These are phyloP conservation scores for Globisporangium heterothallicum DNA, from an alignment of 352 stramenopile genomes.

Conservation along the genomic window DNA sequence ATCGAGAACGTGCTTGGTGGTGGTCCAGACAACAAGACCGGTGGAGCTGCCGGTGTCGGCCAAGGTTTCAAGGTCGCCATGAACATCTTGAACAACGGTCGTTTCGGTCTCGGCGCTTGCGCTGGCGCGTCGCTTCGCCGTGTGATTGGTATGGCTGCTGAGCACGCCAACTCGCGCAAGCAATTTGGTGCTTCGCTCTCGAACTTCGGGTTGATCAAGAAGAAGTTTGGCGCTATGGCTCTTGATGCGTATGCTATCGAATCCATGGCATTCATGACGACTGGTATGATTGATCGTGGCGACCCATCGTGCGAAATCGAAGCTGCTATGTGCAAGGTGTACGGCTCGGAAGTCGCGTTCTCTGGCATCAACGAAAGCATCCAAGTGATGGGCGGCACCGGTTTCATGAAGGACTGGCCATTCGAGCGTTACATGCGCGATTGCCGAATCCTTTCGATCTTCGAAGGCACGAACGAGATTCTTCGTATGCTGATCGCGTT, in stretches of 20 bases:
- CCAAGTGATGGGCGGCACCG: conserved; percentile 84
- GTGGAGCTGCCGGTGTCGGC: conserved; percentile 66
- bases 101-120: conserved; percentile 77
- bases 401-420: conserved; percentile 91
- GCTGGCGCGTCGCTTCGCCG: conserved; percentile 65
- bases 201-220: conserved; percentile 83
- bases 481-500: conserved; percentile 89
- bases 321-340: conserved; percentile 87
- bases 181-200: conserved; percentile 74
- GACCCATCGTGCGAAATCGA: conserved; percentile 85
- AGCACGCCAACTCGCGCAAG: conserved; percentile 76
- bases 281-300: conserved; percentile 84
- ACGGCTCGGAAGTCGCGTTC: conserved; percentile 81
- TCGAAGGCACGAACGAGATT: conserved; percentile 91
- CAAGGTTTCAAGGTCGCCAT: conserved; percentile 92
- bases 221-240: conserved; percentile 83
- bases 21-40: conserved; percentile 65
- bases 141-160: conserved; percentile 54
- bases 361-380: conserved; percentile 85
- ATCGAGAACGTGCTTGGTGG: conserved; percentile 88
- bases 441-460: conserved; percentile 88
- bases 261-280: conserved; percentile 88
- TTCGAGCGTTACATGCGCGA: conserved; percentile 91
- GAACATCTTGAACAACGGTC: conserved; percentile 93
- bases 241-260: conserved; percentile 83